Evolutionary conservation across 2,329 filamentous ascomycete genomes (phyloP).

Genomic region (Calonectria pauciramosa): DNA sequence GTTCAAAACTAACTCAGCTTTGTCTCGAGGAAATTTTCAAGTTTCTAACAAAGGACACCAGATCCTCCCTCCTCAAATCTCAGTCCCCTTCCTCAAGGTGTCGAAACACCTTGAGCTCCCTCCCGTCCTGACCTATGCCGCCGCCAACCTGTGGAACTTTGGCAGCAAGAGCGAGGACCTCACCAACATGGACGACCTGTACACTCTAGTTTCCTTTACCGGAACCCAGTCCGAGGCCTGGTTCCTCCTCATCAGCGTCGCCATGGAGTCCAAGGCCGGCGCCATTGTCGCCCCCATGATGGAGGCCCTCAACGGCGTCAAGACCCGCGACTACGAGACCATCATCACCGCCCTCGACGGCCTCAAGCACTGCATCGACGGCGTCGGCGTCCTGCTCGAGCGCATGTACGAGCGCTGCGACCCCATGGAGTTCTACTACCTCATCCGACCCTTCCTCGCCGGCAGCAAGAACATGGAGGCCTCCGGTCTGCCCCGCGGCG

Average conservation of each 20-base stretch:
- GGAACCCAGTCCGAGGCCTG: conserved; percentile 92
- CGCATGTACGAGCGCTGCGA: conserved; percentile 93
- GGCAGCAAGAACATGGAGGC: conserved; percentile 93
- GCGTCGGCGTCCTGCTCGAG: conserved; percentile 76
- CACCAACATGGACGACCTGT: conserved; percentile 76
- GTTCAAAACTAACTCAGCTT: conserved; percentile 11
- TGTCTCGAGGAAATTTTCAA: no score
- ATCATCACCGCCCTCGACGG: conserved; percentile 75
- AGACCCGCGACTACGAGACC: conserved; percentile 68
- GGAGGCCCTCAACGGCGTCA: conserved; percentile 78
- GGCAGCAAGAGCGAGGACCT: conserved; percentile 68
- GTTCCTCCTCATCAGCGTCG: conserved; percentile 92
- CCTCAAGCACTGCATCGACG: conserved; percentile 76
- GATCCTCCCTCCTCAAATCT: conserved; percentile 80
- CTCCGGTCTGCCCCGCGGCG: conserved; percentile 84
- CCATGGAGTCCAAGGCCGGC: conserved; percentile 87
- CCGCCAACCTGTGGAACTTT: conserved; percentile 92
- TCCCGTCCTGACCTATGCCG: conserved; percentile 91
- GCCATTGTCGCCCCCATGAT: conserved; percentile 83
- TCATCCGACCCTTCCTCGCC: conserved; percentile 88
- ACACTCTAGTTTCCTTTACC: conserved; percentile 85
- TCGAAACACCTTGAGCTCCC: conserved; percentile 84
- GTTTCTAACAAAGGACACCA: conserved; percentile 51
- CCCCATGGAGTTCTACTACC: conserved; percentile 89
- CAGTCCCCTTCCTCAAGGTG: conserved; percentile 80